Evolutionary conservation across 2,329 filamentous ascomycete genomes (phyloP), one percentile per base, ranked within the genome.

Genomic region (Lomentospora prolificans): DNA sequence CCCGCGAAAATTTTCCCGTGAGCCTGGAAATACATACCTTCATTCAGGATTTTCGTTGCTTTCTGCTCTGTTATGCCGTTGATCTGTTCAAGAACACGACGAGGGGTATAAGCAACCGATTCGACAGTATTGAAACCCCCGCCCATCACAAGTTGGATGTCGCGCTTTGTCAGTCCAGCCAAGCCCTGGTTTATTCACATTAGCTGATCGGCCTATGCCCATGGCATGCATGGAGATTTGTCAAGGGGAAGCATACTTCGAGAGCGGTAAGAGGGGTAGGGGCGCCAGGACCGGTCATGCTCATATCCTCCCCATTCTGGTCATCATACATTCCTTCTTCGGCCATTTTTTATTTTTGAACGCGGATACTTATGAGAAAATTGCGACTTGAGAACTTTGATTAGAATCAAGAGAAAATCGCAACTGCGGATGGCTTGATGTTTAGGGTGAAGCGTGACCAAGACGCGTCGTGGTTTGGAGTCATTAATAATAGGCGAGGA

Each of bases 61-160:
- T 99, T 99, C 66, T 95, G 88, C 72, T 97, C 92, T 1, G 94
- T 99, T 31, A 99, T 96, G 57, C 94, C 94, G 70, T 97, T 99
- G 71, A 99, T 92, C 69, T 95, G 90, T 70, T 99, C 92, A 17
- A 99, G 75, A 57, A 86, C 76, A 65, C 92, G 83, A 55, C 81
- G 87, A 67, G 94, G 82, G 3, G 83, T 97, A 68, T 99, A 99
- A 52, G 94, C 94, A 58, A 99, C 87, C 2, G 91, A 86, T 71
- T 99, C 94, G 36, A 99, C 90, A 0, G 94, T 99, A 68, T 97
- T 90, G 70, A 85, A 97, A 4, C 94, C 94, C 39, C 89, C 91
- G 65, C 97, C 92, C 17, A 95, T 77, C 22, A 99, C 83, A 39
- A 96, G 77, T 67, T 96, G 94, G 63, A 97, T 95, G 67, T 99